Base-by-base conservation (phyloP, 139 green algal genomes). In the Picochlorum sp. region DNA sequence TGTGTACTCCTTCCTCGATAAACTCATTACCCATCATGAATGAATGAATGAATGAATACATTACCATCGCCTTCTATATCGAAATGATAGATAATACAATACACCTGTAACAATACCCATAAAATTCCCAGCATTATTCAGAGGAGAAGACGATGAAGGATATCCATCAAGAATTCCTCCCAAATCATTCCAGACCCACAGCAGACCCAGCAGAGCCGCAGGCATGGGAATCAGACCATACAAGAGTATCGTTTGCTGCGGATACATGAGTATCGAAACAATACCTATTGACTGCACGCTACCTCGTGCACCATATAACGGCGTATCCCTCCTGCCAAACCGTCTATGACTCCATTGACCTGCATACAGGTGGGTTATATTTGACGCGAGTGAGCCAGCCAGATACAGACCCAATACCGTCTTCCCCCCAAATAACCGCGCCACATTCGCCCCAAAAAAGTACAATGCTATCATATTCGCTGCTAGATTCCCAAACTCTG, bases 211-310 rank as follows among this genome's bases (percentile, higher is more conserved):
- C 21, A 82, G 47, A 20, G 79, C 75, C 4, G 80, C 80, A 4
- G 80, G 80, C 49, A 86, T 56, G 21, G 78, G 80, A 10, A 86
- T 68, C 41, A 86, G 38, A 47, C 72, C 69, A 41, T 84, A 83
- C 2, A 86, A 61, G 46, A 81, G 69, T 18, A 86, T 72, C 16
- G 71, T 86, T 56, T 60, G 46, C 2, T 51, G 74, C 4, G 80
- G 80, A 46, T 74, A 83, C 6, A 80, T 32, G 26, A 77, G 52
- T 51, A 82, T 78, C 47, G 71, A 41, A 2, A 76, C n/a, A 9
- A 76, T 26, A 5, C 73, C 62, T 4, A 86, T 65, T 3, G 70
- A 47, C 44, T 80, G 82, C 7, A 86, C 74, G 14, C 78, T 71
- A 2, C 56, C 78, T 37, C 63, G 74, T 18, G 80, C 80, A 30